These are phyloP conservation scores for Penstemon eatonii DNA, from an alignment of 257 asterid genomes.

Conservation along the genomic window DNA sequence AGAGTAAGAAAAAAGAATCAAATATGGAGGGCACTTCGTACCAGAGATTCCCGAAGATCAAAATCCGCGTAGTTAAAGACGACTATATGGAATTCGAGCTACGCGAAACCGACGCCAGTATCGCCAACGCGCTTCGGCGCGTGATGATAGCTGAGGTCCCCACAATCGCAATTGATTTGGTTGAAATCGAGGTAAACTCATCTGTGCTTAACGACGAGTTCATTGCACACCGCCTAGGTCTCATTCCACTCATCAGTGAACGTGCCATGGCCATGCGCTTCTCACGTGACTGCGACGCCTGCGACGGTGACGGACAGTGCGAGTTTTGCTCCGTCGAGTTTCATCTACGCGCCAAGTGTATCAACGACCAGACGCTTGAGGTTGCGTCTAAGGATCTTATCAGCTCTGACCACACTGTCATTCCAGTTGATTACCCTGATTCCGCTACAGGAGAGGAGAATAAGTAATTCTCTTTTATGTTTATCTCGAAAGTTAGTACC, in stretches of 20 bases:
- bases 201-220: slow-evolving; percentile 90
- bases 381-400: slow-evolving; percentile 83
- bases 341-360: slow-evolving; percentile 71
- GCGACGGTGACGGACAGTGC: slow-evolving; percentile 97
- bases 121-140: slow-evolving; percentile 97
- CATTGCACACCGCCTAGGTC: slow-evolving; percentile 85
- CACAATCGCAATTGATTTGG: slow-evolving; percentile 84
- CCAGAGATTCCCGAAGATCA: slow-evolving; percentile 84
- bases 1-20: slow-evolving; percentile 4
- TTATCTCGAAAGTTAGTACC: too few species aligned
- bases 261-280: slow-evolving; percentile 97
- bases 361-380: slow-evolving; percentile 79
- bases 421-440: slow-evolving; percentile 81
- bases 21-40: slow-evolving; percentile 65
- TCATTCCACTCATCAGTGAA: slow-evolving; percentile 75
- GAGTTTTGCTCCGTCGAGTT: slow-evolving; percentile 99
- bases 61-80: slow-evolving; percentile 72
- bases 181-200: slow-evolving; percentile 91
- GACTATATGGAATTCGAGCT: slow-evolving; percentile 86
- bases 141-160: slow-evolving; percentile 96
- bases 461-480: too few species aligned
- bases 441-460: slow-evolving; percentile 17
- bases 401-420: slow-evolving; percentile 89
- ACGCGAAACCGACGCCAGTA: slow-evolving; percentile 82
- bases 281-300: slow-evolving; percentile 98